Evolutionary conservation across 2,329 filamentous ascomycete species (phyloP).

Genomic region (Aureobasidium sp.): DNA sequence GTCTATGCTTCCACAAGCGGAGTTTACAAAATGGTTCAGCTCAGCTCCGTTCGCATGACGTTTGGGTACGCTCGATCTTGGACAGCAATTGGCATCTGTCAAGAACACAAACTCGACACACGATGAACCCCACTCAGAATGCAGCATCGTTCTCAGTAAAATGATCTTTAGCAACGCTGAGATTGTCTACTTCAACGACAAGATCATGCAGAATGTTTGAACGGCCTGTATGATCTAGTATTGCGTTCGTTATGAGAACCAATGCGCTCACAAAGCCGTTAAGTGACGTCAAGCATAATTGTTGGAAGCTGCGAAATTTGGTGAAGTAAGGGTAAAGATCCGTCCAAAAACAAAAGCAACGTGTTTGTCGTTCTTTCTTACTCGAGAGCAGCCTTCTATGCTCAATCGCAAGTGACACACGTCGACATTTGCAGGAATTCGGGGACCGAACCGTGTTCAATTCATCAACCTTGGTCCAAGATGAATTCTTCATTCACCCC

Average conservation of each 20-base stretch:
- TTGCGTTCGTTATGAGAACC: background rate
- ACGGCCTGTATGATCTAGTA: background rate
- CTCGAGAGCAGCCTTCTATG: background rate
- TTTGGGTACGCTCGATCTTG: too few species aligned
- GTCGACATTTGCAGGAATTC: background rate
- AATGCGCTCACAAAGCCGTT: background rate
- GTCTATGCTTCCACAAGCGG: background rate
- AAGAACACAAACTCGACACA: background rate
- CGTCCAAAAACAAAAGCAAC: background rate
- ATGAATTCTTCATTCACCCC: constrained; percentile 1
- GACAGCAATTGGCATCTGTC: too few species aligned
- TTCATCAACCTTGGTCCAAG: background rate
- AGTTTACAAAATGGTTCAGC: background rate
- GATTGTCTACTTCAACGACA: background rate
- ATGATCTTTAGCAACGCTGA: background rate
- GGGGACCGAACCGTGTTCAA: background rate
- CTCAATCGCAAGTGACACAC: background rate
- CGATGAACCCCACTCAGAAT: background rate
- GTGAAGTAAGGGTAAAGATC: background rate
- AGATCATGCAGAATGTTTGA: background rate
- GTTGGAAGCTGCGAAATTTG: background rate
- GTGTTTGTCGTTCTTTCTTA: background rate
- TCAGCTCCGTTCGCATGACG: too few species aligned
- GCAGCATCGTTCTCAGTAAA: background rate
- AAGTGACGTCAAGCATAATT: background rate